These are phyloP conservation scores for Saccharomycopsis babjevae DNA, from an alignment of 805 yeast genomes.

Conservation along the genomic window DNA sequence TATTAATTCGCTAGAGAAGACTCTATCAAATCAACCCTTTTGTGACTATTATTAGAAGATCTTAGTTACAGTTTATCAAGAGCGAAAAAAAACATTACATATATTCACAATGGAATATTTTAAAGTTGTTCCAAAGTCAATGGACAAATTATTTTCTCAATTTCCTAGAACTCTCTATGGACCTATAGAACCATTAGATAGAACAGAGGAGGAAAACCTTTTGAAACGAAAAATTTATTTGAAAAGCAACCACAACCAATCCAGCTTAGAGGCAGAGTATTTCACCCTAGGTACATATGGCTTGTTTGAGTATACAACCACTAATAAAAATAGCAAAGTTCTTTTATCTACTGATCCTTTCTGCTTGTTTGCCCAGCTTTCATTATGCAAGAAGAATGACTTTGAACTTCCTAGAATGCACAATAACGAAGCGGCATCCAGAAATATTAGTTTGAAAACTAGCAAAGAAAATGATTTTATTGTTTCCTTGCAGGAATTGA, in stretches of 20 bases:
- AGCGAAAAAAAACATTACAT: no score
- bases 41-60: no score
- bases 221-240: background rate
- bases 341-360: conserved; percentile 17
- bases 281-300: conserved; percentile 14
- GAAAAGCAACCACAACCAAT: background rate
- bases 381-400: conserved; percentile 5
- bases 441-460: no score
- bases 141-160: background rate
- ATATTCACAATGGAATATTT: background rate
- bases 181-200: background rate
- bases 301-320: conserved; percentile 4
- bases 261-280: background rate
- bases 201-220: background rate
- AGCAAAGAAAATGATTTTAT: background rate
- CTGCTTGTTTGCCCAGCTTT: conserved; percentile 14
- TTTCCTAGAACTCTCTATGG: background rate
- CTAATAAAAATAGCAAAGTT: background rate
- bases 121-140: background rate
- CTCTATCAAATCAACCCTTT: no score
- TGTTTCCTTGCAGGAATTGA: background rate
- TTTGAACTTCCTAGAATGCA: background rate
- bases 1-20: no score
- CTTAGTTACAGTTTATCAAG: no score
- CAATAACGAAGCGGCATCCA: background rate